Evolutionary conservation across 228 moss, liverwort and hornwort genomes (phyloP), one percentile per base, ranked within the genome.

Genomic region (Sphagnum fallax): DNA sequence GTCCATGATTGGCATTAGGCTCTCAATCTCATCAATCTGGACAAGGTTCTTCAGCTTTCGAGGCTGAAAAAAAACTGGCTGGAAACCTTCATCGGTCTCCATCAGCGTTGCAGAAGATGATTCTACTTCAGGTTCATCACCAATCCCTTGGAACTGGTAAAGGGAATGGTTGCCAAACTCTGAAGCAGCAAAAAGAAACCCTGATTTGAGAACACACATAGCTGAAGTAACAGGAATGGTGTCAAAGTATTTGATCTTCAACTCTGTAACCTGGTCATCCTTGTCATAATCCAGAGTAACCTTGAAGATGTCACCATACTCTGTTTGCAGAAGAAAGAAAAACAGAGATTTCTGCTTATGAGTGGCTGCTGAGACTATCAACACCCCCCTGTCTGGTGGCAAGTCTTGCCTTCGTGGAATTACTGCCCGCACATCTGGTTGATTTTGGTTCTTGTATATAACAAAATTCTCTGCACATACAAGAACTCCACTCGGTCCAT

Each of bases 381-480:
- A 73, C 53, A 98, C 94, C 6, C 94, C 98, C 74, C 98, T 75
- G 66, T 98, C 85, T 32, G 90, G 85, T 9, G 98, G 94, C 75
- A 98, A 82, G 78, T 98, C 98, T 59, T 87, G 87, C 75, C 98
- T 88, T 55, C 98, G 81, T 11, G 98, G 98, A 71, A 98, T 98
- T n/a, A 98, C 84, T 47, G 98, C 98, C 69, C 98, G 87, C 72
- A 98, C 87, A 64, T 98, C 94, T 6, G 91, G 89, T 74, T 93
- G 93, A 57, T 90, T 90, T 71, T 94, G 98, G 67, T 98, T 98
- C 74, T 98, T 98, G 68, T 98, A 98, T 47, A 98, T 93, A 4
- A 98, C 98, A 67, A 98, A 94, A 83, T 98, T 98, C 53, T 98
- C 98, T 16, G 98, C 98, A 69, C 98, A 98, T 57, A 98, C 93